Conservation (phyloP, 768 basidiomycete genomes). For the Mycena floridula region DNA sequence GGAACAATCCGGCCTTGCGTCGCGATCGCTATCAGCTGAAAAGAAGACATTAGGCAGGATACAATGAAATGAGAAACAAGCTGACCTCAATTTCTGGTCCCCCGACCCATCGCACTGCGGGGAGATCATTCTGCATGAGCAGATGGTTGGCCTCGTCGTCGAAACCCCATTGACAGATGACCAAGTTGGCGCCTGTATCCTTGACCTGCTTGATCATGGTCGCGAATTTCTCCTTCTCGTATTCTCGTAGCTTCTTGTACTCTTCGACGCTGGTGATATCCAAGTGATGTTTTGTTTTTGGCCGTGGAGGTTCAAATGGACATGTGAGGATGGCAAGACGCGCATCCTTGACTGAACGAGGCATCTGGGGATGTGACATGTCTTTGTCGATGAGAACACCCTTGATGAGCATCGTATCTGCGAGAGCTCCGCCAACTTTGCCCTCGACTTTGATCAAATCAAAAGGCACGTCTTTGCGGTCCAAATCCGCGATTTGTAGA, state of each 20-base stretch:
- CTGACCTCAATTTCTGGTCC: slow-evolving; percentile 96
- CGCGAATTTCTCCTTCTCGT: slow-evolving; percentile 93
- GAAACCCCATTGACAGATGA: slow-evolving; percentile 99
- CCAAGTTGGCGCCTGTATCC: slow-evolving; percentile 94
- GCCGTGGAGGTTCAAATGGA: slow-evolving; percentile 97
- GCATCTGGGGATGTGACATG: slow-evolving; percentile 99
- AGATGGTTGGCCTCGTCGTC: slow-evolving; percentile 99
- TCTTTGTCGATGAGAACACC: slow-evolving; percentile 99
- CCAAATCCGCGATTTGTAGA: slow-evolving; percentile 88
- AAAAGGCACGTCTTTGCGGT: slow-evolving; percentile 92
- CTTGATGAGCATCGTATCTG: slow-evolving; percentile 91
- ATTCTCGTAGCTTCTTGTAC: slow-evolving; percentile 89
- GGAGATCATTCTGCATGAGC: slow-evolving; percentile 95
- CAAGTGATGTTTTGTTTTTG: slow-evolving; percentile 98
- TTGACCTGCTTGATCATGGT: slow-evolving; percentile 98
- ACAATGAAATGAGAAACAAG: neutral
- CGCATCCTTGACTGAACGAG: slow-evolving; percentile 79
- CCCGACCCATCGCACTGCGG: slow-evolving; percentile 98
- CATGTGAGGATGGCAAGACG: slow-evolving; percentile 95
- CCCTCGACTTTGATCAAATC: slow-evolving; percentile 99
- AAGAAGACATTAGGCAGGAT: neutral
- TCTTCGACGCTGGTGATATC: slow-evolving; percentile 97
- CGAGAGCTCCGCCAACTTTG: slow-evolving; percentile 95
- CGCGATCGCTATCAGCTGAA: slow-evolving; percentile 92
- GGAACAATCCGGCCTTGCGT: slow-evolving; percentile 98